Evolutionary conservation across 2,329 filamentous ascomycete species (phyloP), one percentile per base, ranked within the genome.

Genomic region (Cylindrodendrum hubeiense): DNA sequence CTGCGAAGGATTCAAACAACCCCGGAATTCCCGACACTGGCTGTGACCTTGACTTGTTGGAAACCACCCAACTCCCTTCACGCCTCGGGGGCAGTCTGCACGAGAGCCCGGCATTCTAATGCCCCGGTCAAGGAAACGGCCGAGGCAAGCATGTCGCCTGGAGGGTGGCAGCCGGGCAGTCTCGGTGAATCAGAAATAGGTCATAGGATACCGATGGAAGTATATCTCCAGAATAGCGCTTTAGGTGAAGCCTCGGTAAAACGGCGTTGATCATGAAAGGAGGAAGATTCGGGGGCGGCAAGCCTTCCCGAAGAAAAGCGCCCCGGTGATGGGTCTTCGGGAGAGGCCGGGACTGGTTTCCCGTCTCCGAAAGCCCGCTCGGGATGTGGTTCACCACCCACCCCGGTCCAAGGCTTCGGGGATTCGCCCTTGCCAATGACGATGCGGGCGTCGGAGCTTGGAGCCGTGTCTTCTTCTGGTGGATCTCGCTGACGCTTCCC

Each of bases 331-430:
- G 39, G 51, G 50, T 34, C 33, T 60, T 67, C 65, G 65, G 65
- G 56, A 64, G 65, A 64, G 60, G 46, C 53, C 60, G 65, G 65
- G 65, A 60, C 46, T 47, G 37, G 43, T 43, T 49, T 67, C 56
- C 59, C 55, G 55, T 50, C 53, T 34, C 64, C 60, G 64, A 55
- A 67, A 33, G 50, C 50, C 59, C 60, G 59, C 51, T 54, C 53
- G 52, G 53, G 56, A 61, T 51, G 39, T 56, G 43, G 63, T 53
- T 47, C 39, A 54, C 53, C 34, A 46, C 43, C 22, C 30, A 46
- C 47, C 54, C 30, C 30, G 44, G 28, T 30, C 49, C 41, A 50
- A 39, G 12, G 41, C 53, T 43, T 60, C 55, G 39, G 51, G 17
- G 17, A 44, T 22, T 17, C 39, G 28, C 21, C 33, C 47, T 54